Evolutionary conservation across 2,329 filamentous ascomycete genomes (phyloP).

Genomic region (Fusarium continuum): DNA sequence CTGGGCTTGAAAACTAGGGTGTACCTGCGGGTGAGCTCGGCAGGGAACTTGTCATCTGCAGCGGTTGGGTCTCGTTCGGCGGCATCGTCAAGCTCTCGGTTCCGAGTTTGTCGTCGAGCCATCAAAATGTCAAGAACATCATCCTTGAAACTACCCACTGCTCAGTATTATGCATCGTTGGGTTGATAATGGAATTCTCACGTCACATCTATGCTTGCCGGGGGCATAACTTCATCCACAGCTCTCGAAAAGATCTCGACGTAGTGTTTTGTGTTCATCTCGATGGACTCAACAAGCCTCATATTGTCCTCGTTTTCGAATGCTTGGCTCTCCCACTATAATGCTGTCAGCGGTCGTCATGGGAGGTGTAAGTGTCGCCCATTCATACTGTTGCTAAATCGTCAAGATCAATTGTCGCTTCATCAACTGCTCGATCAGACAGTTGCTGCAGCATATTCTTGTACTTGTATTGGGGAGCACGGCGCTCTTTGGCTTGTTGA

Average conservation of each 20-base stretch:
- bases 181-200: slow-evolving; percentile 53
- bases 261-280: slow-evolving; percentile 93
- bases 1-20: slow-evolving; percentile 95
- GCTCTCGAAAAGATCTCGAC: slow-evolving; percentile 90
- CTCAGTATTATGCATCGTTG: slow-evolving; percentile 1
- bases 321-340: slow-evolving; percentile 75
- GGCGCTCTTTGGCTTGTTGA: slow-evolving; percentile 59
- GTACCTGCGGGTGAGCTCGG: slow-evolving; percentile 91
- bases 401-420: slow-evolving; percentile 88
- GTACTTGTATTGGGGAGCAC: slow-evolving; percentile 82
- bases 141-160: slow-evolving; percentile 80
- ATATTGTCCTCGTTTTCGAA: slow-evolving; percentile 66
- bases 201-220: slow-evolving; percentile 79
- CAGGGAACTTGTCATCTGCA: slow-evolving; percentile 83
- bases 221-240: slow-evolving; percentile 86
- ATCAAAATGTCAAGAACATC: slow-evolving; percentile 97
- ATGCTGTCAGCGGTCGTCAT: slow-evolving; percentile 28
- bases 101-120: slow-evolving; percentile 87
- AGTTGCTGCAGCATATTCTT: slow-evolving; percentile 86
- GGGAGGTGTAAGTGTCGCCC: not conserved
- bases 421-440: slow-evolving; percentile 78
- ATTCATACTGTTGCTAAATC: slow-evolving; percentile 76
- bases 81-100: slow-evolving; percentile 76
- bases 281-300: slow-evolving; percentile 83
- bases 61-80: slow-evolving; percentile 73